phyloP scores from a whole-genome alignment of 306 rosid species.

The Senna siamea region DNA sequence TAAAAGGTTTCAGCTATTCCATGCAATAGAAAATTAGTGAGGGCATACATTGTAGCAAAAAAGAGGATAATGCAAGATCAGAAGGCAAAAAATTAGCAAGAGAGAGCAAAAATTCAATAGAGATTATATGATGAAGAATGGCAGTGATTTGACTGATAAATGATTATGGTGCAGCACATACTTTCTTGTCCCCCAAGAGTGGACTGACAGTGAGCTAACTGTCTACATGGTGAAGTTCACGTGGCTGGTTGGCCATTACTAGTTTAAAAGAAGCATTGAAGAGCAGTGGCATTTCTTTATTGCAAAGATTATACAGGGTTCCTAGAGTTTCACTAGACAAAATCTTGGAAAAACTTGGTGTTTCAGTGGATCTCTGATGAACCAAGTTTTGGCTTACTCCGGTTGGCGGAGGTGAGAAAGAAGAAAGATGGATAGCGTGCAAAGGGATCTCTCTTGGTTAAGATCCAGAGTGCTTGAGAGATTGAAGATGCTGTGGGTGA shows the following conservation, averaged over 20 bases:
- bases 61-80: not conserved
- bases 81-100: not conserved
- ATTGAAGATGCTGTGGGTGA: not conserved
- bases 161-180: not conserved
- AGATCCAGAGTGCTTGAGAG: not conserved
- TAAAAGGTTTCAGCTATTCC: not conserved
- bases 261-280: not conserved
- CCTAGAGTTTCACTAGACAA: not conserved
- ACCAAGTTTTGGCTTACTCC: not conserved
- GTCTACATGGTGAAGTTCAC: not conserved
- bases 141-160: not conserved
- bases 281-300: not conserved
- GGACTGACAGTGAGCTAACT: not conserved
- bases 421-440: not conserved
- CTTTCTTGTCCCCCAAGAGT: too few relatives aligned
- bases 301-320: not conserved
- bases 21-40: not conserved
- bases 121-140: not conserved
- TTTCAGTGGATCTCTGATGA: not conserved
- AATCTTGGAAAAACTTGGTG: not conserved
- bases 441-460: not conserved
- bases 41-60: not conserved
- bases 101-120: not conserved
- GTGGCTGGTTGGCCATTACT: not conserved
- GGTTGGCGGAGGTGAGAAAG: not conserved